Evolutionary conservation across 2,329 filamentous ascomycete species (phyloP), one percentile per base, ranked within the genome.

Genomic region (Tricladium varicosporioides): DNA sequence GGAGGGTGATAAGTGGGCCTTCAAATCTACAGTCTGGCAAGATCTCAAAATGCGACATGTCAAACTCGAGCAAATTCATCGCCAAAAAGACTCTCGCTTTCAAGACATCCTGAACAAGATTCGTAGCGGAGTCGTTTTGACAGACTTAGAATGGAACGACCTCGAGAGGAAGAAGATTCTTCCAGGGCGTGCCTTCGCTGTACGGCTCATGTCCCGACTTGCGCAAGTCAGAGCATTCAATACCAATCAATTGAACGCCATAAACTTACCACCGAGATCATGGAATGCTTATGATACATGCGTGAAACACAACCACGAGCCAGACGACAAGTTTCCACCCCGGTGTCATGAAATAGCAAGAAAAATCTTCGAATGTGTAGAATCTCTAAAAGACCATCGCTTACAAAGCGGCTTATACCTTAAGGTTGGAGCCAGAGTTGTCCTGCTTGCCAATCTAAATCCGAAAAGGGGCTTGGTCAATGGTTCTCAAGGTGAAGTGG

Each of bases 371-470:
- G 54, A 61, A 33, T 55, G 59, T 5, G 57, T 33, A 10, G 14
- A 62, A 1, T 54, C 59, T 5, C 49, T 66, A 1, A 58, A 62
- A 36, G 48, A 62, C 4, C 62, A 68, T 48, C 56, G 61, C 10
- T 62, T 68, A 13, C 56, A 55, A 2, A 45, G 48, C 5, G 31
- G 15, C 0, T 40, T 69, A 2, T 59, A 15, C 0, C 19, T 69
- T 9, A 69, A 69, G 45, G 27, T 63, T 22, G 65, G 65, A 14
- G 66, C 67, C 0, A 67, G 66, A 47, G 65, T 69, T 8, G 63
- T 69, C 8, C 56, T 69, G 5, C 49, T 69, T 5, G 22, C 48
- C 0, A 69, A 69, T 47, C 44, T 66, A 1, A 33, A 59, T 14
- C 47, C 11, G 1, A 49, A 59, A 9, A 10, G 15, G 0, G 65